A percentile compares a stretch with the other conserved stretches of the same genome.
Evolutionary conservation across 805 yeast species (phyloP).

Genomic region (Kockiozyma suomiensis): DNA sequence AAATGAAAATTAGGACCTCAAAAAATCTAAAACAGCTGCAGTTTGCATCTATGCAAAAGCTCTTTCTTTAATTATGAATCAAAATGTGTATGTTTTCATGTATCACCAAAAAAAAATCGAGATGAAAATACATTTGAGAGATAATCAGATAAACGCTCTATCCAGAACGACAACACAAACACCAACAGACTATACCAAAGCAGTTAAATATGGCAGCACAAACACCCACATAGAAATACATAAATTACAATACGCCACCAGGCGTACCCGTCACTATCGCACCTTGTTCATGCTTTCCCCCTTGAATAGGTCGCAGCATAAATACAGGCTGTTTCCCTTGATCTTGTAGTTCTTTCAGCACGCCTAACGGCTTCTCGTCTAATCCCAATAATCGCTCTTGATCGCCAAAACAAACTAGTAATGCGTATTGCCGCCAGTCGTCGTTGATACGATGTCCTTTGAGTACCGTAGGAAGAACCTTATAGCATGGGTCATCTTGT

Average conservation of each 20-base stretch:
- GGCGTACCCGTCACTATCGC: conserved; percentile 34
- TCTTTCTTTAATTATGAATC: no score
- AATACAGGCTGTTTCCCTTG: conserved; percentile 87
- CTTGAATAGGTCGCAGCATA: conserved; percentile 85
- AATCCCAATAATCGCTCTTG: conserved; percentile 79
- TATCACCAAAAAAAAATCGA: no score
- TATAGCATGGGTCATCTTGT: conserved; percentile 87
- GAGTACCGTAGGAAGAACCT: conserved; percentile 85
- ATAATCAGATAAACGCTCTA: no score
- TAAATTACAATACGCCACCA: conserved; percentile 32
- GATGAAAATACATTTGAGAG: no score
- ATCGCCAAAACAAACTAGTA: conserved; percentile 88
- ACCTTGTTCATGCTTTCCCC: conserved; percentile 36
- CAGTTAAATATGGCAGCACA: not conserved
- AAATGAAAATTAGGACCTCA: no score
- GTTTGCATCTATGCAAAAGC: no score
- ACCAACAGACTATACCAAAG: not conserved
- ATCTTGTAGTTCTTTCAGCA: conserved; percentile 82
- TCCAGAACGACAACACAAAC: not conserved
- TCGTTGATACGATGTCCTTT: conserved; percentile 75
- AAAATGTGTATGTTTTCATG: no score
- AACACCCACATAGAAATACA: not conserved
- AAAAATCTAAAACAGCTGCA: no score
- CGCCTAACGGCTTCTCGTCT: conserved; percentile 84
- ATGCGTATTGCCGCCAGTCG: conserved; percentile 86